Evolutionary conservation across 495 filamentous ascomycete genomes (phyloP).

Genomic region (Hamigera avellanea): DNA sequence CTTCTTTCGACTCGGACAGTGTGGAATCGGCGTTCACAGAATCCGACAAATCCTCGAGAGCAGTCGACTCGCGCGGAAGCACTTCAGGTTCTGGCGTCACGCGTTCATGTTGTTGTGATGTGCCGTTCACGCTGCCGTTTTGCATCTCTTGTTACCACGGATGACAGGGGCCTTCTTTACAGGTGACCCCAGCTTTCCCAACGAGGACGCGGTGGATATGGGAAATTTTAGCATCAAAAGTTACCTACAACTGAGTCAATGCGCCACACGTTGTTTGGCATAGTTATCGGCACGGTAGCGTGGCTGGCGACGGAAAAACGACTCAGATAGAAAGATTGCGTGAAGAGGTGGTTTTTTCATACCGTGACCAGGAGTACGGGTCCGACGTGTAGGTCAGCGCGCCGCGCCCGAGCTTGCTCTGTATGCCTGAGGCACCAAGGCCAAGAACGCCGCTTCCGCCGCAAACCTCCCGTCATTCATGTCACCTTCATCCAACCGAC

Average conservation of each 20-base stretch:
- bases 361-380: conserved; percentile 12
- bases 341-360: conserved; percentile 36
- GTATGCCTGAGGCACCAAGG: conserved; percentile 10
- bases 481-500: conserved; percentile 6
- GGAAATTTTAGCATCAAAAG: conserved; percentile 53
- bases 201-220: conserved; percentile 49
- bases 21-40: conserved; percentile 17
- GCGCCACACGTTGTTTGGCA: conserved; percentile 48
- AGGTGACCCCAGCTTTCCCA: conserved; percentile 54
- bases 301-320: conserved; percentile 26
- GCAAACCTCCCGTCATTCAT: conserved; percentile 19
- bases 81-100: conserved; percentile 26
- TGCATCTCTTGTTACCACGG: conserved; percentile 45
- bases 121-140: conserved; percentile 41
- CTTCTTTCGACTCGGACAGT: conserved; percentile 20
- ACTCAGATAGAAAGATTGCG: conserved; percentile 21
- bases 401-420: conserved; percentile 8
- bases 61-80: conserved; percentile 13
- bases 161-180: conserved; percentile 35
- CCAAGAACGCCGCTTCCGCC: conserved; percentile 2
- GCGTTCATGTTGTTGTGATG: conserved; percentile 33
- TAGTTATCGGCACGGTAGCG: conserved; percentile 39
- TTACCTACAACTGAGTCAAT: conserved; percentile 40
- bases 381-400: conserved; percentile 21
- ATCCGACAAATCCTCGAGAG: conserved; percentile 15